Evolutionary conservation across 805 yeast genomes (phyloP).

Genomic region (Metschnikowia henanensis): DNA sequence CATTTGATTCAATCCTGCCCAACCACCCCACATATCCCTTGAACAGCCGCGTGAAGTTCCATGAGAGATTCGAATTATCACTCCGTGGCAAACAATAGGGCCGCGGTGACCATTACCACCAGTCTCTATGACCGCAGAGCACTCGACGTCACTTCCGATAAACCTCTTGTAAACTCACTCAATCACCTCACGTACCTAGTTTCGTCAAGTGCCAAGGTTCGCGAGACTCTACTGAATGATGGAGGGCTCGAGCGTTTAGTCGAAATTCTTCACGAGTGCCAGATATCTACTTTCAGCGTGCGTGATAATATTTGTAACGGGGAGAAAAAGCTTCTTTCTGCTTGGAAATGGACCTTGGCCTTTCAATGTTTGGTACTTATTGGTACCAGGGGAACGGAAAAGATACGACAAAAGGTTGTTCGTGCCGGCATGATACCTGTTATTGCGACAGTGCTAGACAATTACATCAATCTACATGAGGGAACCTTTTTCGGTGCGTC

Average conservation of each 20-base stretch:
- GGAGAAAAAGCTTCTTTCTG: constrained; percentile 56
- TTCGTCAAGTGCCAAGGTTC: constrained; percentile 80
- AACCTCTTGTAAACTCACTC: constrained; percentile 87
- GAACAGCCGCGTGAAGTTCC: background rate
- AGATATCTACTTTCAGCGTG: constrained; percentile 33
- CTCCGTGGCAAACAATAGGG: constrained; percentile 75
- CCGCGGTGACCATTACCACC: constrained; percentile 89
- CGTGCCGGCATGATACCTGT: constrained; percentile 91
- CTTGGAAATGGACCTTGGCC: constrained; percentile 97
- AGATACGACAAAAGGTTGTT: constrained; percentile 80
- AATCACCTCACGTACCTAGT: constrained; percentile 88
- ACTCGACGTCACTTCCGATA: constrained; percentile 83
- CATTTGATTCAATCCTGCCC: constrained; percentile 2
- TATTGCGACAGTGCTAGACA: constrained; percentile 88
- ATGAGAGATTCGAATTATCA: constrained; percentile 87
- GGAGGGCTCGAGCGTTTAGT: constrained; percentile 92
- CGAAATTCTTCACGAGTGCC: constrained; percentile 81
- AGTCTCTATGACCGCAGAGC: constrained; percentile 91
- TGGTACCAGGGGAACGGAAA: constrained; percentile 92
- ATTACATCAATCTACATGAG: constrained; percentile 57
- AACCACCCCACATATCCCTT: background rate
- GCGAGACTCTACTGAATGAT: constrained; percentile 85
- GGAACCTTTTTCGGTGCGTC: constrained; percentile 28
- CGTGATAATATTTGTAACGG: constrained; percentile 34
- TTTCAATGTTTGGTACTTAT: constrained; percentile 89